A percentile compares a stretch with the other conserved stretches of the same genome.
Conservation (phyloP, 768 basidiomycete genomes). For the Hypsizygus marmoreus region DNA sequence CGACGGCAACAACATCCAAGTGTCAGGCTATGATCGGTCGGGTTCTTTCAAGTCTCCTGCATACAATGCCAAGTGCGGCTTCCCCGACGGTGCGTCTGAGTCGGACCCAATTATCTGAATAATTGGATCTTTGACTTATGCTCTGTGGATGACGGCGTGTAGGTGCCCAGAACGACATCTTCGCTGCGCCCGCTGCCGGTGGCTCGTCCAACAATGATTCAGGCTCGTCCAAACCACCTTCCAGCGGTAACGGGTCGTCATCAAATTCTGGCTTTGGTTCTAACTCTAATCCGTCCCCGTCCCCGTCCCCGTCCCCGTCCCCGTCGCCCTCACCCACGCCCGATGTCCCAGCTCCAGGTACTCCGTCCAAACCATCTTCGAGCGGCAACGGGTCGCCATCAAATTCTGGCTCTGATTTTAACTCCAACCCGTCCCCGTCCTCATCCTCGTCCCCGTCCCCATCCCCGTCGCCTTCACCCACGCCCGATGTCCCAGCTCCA, state of each 20-base stretch:
- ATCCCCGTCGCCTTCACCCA: too few species aligned
- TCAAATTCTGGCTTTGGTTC: not conserved
- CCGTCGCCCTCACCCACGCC: too few species aligned
- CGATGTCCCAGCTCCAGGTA: too few species aligned
- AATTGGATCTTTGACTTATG: constrained; percentile 14
- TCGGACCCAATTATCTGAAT: too few species aligned
- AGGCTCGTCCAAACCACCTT: not conserved
- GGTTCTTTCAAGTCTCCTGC: constrained; percentile 46
- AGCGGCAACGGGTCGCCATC: constrained; percentile 1
- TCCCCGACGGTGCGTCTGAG: constrained; percentile 48
- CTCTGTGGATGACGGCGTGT: not conserved
- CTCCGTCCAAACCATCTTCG: not conserved
- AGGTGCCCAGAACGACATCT: constrained; percentile 51
- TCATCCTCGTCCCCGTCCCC: not conserved
- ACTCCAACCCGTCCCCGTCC: not conserved
- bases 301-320: not conserved
- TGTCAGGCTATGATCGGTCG: constrained; percentile 38
- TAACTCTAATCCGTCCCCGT: not conserved
- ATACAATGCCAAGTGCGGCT: constrained; percentile 53
- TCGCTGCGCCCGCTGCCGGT: constrained; percentile 19
- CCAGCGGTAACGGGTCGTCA: not conserved
- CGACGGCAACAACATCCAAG: constrained; percentile 49
- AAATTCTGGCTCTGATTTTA: not conserved
- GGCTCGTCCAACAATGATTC: not conserved
- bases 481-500: too few species aligned